These are phyloP conservation scores for Pleurotus eryngii DNA, from an alignment of 768 basidiomycete species.

Conservation along the genomic window DNA sequence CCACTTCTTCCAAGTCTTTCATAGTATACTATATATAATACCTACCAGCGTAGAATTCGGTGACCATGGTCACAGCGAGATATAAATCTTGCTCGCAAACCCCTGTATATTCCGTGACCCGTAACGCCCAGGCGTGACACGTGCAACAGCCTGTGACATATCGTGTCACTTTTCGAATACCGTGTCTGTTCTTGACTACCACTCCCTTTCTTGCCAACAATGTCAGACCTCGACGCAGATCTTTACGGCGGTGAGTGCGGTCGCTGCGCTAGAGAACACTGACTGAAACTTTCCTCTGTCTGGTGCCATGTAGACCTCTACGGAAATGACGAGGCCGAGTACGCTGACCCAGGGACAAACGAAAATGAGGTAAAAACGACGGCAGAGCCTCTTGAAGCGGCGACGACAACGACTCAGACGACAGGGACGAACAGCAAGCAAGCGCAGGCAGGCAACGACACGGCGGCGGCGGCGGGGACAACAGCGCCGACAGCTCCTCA, in stretches of 20 bases:
- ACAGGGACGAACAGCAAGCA: slow-evolving; percentile 17
- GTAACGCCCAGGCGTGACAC: too few species aligned
- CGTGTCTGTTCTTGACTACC: neutral
- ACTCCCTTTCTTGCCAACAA: slow-evolving; percentile 23
- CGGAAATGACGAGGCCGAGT: slow-evolving; percentile 67
- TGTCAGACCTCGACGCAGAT: slow-evolving; percentile 87
- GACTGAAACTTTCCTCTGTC: neutral
- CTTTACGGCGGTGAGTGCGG: slow-evolving; percentile 76
- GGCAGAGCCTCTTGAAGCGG: slow-evolving; percentile 22
- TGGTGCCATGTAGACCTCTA: slow-evolving; percentile 57
- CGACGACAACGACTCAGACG: slow-evolving; percentile 21
- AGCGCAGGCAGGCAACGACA: slow-evolving; percentile 18
- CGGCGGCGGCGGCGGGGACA: slow-evolving; percentile 10
- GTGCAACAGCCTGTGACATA: neutral
- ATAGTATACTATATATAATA: too few species aligned
- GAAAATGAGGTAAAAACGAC: slow-evolving; percentile 19
- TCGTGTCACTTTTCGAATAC: neutral
- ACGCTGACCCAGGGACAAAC: slow-evolving; percentile 43
- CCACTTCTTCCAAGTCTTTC: too few species aligned
- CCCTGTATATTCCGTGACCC: too few species aligned
- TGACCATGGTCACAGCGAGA: too few species aligned
- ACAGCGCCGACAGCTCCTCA: slow-evolving; percentile 14
- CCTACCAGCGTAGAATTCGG: too few species aligned
- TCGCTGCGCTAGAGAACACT: neutral
- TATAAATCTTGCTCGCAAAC: too few species aligned